Percentiles rank a stretch among this genome's conserved stretches.
Evolutionary conservation across 2,329 filamentous ascomycete species (phyloP).

Genomic region (Cadophora sp.): DNA sequence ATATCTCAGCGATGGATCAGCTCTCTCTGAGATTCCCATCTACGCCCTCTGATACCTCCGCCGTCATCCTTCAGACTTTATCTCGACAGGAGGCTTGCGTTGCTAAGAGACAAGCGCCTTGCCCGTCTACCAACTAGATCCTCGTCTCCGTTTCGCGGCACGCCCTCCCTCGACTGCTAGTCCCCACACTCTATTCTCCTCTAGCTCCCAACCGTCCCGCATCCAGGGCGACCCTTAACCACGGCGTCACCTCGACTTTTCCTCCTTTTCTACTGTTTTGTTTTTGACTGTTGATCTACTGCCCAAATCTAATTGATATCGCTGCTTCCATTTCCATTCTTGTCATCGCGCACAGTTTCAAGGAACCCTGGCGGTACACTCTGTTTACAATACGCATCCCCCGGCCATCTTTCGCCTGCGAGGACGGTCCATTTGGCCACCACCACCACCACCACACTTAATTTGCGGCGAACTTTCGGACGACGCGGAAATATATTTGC

Average conservation of each 20-base stretch:
- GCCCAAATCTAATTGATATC: constrained; percentile 31
- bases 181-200: constrained; percentile 36
- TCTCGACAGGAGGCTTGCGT: constrained; percentile 31
- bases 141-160: constrained; percentile 36
- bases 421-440: constrained; percentile 32
- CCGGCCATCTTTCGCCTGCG: constrained; percentile 35
- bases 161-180: constrained; percentile 33
- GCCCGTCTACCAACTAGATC: constrained; percentile 31
- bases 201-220: constrained; percentile 31
- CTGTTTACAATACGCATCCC: constrained; percentile 32
- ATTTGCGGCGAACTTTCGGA: constrained; percentile 28
- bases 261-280: constrained; percentile 27
- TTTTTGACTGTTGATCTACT: constrained; percentile 25
- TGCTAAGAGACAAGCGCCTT: constrained; percentile 34
- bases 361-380: constrained; percentile 41
- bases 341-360: constrained; percentile 31
- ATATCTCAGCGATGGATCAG: constrained; percentile 24
- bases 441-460: constrained; percentile 33
- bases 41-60: constrained; percentile 15
- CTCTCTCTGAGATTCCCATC: background rate
- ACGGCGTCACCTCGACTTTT: constrained; percentile 21
- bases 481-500: constrained; percentile 13
- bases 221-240: constrained; percentile 33
- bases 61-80: constrained; percentile 27
- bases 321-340: constrained; percentile 27